phyloP scores from a whole-genome alignment of 495 filamentous ascomycete species.

The Trichoderma reesei region DNA sequence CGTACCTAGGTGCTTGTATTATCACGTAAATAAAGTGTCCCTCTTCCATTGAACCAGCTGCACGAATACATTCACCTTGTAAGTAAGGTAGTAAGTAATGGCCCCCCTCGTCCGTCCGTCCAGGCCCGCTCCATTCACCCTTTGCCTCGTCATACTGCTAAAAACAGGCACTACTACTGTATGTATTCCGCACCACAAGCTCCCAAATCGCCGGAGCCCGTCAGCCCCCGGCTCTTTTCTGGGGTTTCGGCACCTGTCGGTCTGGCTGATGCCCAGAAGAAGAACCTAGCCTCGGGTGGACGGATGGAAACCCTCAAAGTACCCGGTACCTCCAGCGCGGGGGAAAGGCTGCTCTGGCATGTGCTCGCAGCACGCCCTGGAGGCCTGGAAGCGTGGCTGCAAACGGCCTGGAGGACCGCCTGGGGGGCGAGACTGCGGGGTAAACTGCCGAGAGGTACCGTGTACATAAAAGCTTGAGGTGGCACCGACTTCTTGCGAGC shows the following conservation, averaged over 20 bases:
- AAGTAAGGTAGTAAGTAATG: too few species aligned
- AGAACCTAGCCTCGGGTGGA: conserved; percentile 9
- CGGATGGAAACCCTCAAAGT: conserved; percentile 1
- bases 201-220: background rate
- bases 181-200: background rate
- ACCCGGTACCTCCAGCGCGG: background rate
- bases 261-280: too few species aligned
- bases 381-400: too few species aligned
- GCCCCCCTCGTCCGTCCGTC: background rate
- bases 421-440: background rate
- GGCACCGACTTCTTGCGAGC: too few species aligned
- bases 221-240: background rate
- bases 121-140: background rate
- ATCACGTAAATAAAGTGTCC: background rate
- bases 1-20: too few species aligned
- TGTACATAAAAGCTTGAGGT: background rate
- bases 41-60: too few species aligned
- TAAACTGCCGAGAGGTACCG: background rate
- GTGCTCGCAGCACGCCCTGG: too few species aligned
- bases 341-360: background rate
- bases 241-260: conserved; percentile 1
- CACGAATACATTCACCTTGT: too few species aligned
- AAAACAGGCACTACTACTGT: background rate
- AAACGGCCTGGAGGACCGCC: background rate
- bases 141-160: too few species aligned